These are phyloP conservation scores for Coleophoma eucalyptorum DNA, from an alignment of 2,329 filamentous ascomycete genomes.

Conservation along the genomic window DNA sequence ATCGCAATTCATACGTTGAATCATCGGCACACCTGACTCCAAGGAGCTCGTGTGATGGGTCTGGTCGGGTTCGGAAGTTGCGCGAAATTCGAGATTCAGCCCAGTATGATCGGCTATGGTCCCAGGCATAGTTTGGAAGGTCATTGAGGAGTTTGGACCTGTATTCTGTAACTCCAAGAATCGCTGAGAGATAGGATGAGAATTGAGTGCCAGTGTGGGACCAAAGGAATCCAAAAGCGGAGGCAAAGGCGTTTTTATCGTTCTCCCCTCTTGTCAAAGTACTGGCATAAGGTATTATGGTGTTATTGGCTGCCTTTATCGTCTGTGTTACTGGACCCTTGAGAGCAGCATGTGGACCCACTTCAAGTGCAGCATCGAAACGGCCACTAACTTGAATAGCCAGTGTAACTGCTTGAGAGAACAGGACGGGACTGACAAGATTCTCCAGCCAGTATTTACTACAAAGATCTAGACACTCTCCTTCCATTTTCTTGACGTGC, in stretches of 20 bases:
- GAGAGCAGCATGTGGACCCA: neutral
- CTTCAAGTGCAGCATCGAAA: constrained; percentile 6
- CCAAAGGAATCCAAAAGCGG: constrained; percentile 17
- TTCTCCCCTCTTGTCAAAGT: constrained; percentile 3
- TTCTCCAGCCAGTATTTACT: constrained; percentile 24
- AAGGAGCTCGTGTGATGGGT: neutral
- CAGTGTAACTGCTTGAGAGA: constrained; percentile 30
- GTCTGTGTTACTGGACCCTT: neutral
- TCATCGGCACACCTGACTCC: neutral
- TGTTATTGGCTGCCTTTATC: neutral
- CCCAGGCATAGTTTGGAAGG: constrained; percentile 6
- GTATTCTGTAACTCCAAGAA: constrained; percentile 17
- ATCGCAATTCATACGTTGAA: neutral
- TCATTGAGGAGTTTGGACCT: constrained; percentile 28
- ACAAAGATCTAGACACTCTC: neutral
- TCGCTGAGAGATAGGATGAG: constrained; percentile 13
- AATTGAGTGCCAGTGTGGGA: constrained; percentile 13
- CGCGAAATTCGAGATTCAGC: constrained; percentile 7
- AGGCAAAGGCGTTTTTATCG: constrained; percentile 12
- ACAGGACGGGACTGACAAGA: constrained; percentile 34
- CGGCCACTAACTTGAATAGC: constrained; percentile 5
- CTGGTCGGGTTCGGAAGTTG: neutral
- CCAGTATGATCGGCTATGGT: constrained; percentile 7
- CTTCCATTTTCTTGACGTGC: neutral
- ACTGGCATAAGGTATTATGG: constrained; percentile 8